These are phyloP conservation scores for Catunica adiposa DNA, from an alignment of 2,329 filamentous ascomycete genomes.

Conservation along the genomic window DNA sequence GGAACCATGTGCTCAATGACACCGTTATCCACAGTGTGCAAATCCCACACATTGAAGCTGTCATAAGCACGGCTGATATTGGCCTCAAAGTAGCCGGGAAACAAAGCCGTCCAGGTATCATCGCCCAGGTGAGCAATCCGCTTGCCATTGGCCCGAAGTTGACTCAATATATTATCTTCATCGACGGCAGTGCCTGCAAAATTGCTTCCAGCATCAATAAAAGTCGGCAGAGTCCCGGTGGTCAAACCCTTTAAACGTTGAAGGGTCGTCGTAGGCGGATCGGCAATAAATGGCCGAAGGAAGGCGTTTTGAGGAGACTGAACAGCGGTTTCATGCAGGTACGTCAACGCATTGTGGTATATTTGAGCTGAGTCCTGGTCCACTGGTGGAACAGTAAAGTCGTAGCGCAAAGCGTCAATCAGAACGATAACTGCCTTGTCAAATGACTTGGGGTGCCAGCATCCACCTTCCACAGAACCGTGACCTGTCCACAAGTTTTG, in stretches of 20 bases:
- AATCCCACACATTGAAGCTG: constrained; percentile 95
- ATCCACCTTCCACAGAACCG: constrained; percentile 45
- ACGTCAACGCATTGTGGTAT: constrained; percentile 77
- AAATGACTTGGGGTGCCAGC: constrained; percentile 93
- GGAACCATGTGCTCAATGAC: constrained; percentile 85
- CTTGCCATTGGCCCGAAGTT: constrained; percentile 48
- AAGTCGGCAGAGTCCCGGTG: constrained; percentile 86
- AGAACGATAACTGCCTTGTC: constrained; percentile 80
- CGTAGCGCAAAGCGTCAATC: constrained; percentile 87
- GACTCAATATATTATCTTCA: constrained; percentile 62
- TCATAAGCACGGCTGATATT: constrained; percentile 81
- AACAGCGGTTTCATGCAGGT: constrained; percentile 69
- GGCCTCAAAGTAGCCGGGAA: constrained; percentile 81
- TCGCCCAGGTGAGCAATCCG: constrained; percentile 89
- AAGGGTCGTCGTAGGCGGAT: constrained; percentile 84
- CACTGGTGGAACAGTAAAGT: constrained; percentile 75
- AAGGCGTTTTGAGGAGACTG: constrained; percentile 67
- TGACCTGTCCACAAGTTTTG: constrained; percentile 23
- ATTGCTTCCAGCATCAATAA: constrained; percentile 84
- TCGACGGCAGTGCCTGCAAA: constrained; percentile 92
- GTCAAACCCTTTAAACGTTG: constrained; percentile 88
- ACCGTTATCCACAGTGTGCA: constrained; percentile 92
- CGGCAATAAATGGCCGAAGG: constrained; percentile 85
- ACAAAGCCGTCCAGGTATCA: constrained; percentile 89
- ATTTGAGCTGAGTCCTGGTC: constrained; percentile 27